These are phyloP conservation scores for Solanum pimpinellifolium DNA, from an alignment of 257 asterid species.

Conservation along the genomic window DNA sequence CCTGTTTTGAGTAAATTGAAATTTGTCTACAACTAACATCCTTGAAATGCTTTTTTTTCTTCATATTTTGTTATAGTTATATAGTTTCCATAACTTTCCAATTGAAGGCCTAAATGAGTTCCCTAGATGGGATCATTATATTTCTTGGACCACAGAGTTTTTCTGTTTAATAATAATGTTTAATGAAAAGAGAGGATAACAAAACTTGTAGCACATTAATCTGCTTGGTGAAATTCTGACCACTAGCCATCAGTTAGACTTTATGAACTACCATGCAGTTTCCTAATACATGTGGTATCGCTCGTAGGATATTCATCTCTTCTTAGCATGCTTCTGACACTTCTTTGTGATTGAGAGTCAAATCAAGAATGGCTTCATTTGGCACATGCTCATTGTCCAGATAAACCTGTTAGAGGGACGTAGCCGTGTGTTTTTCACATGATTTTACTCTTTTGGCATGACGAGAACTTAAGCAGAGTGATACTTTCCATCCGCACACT, in stretches of 20 bases:
- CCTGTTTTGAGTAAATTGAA: not conserved
- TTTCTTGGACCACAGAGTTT: not conserved
- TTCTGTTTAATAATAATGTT: not conserved
- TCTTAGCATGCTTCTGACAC: not conserved
- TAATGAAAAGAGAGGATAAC: not conserved
- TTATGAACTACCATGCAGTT: not conserved
- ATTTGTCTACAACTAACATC: not conserved
- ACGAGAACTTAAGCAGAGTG: not conserved
- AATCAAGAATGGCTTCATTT: not conserved
- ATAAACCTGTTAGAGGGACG: not conserved
- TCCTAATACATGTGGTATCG: not conserved
- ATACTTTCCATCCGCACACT: not conserved
- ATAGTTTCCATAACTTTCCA: not conserved
- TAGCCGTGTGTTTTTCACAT: not conserved
- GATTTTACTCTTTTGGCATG: not conserved
- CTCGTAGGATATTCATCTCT: not conserved
- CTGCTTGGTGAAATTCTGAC: not conserved
- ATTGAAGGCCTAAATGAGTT: not conserved
- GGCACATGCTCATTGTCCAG: not conserved
- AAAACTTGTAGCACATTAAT: not conserved
- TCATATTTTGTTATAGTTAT: not conserved
- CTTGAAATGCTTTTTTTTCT: not conserved
- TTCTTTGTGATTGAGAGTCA: not conserved
- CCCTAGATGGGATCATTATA: not conserved
- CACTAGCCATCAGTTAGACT: not conserved